Base-by-base conservation (phyloP, 108 stramenopile genomes). In the Discostella pseudostelligera region DNA sequence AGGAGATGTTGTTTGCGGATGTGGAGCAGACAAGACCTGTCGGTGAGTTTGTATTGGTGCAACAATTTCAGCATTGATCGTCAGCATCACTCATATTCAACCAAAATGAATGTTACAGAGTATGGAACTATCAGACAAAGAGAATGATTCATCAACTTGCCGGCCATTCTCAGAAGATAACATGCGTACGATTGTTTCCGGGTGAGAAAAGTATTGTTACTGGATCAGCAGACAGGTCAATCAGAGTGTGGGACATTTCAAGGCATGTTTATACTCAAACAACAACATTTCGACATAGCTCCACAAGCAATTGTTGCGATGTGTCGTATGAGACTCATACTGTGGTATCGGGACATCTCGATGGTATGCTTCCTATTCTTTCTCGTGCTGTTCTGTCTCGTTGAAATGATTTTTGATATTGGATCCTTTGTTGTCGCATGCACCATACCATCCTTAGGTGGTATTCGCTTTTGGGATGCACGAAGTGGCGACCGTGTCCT, bases 131-230 rank as follows among this genome's bases (percentile, higher is more conserved):
- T 10, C 51, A 67, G 24, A 87, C 89, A 3, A 72, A 85, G 47
- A 78, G 89, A 66, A 87, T 93, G 88, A 76, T 94, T 29, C 93
- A 94, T 60, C 93, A 94, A 46, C 70, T 94, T 37, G 89, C 87
- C 12, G 93, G 93, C 13, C 93, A 94, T 69, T 67, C 81, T 25
- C 80, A 85, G 59, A 94, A 89, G 55, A 72, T 94, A 8, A 91
- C 84, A 20, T 89, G 87, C 42, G 87, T 87, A 3, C 62, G 87
- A 39, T 72, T 94, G 17, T 84, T 86, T 48, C 74, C 62, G 8
- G 70, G 65, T 19, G 83, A 74, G 45, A 83, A 87, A 40, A 76
- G 64, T n/a, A 76, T 94, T 1, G 24, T 94, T n/a, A 91, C 93
- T 17, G 93, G 76, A 22, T 84, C 88, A 1, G 80, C 89, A 3